Evolutionary conservation across 139 green algal species (phyloP).

Genomic region (Chlorella ohadii): DNA sequence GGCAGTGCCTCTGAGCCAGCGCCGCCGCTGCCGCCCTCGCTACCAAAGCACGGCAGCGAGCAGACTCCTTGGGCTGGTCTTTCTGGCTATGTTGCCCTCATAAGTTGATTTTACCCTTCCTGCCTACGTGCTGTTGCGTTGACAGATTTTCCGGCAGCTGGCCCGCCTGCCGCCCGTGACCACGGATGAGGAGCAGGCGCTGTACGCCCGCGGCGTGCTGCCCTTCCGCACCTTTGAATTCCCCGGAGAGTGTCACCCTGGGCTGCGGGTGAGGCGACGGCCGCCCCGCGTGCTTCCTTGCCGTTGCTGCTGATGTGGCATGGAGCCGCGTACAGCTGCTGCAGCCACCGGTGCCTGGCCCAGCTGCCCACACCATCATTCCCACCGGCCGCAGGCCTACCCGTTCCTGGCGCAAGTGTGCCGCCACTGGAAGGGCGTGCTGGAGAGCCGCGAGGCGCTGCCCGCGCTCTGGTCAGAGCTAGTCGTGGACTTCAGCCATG

Average conservation of each 20-base stretch:
- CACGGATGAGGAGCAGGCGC: neutral
- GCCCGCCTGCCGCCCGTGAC: constrained; percentile 13
- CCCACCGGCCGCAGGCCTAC: constrained; percentile 33
- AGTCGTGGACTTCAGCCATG: constrained; percentile 67
- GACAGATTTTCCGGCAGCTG: constrained; percentile 48
- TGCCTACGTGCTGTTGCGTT: no score
- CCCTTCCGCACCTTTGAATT: constrained; percentile 13
- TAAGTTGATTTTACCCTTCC: no score
- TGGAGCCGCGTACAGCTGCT: no score
- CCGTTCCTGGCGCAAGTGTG: constrained; percentile 74
- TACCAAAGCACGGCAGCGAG: neutral
- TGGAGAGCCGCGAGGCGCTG: constrained; percentile 43
- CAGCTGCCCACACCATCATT: no score
- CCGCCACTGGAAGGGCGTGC: constrained; percentile 55
- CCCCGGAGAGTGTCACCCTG: constrained; percentile 52
- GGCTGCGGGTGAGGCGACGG: constrained; percentile 36
- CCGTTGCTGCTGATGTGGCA: no score
- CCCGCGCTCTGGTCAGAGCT: constrained; percentile 53
- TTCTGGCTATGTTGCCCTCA: no score
- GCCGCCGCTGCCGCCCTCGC: neutral
- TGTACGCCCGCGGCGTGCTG: neutral
- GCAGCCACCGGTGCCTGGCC: no score
- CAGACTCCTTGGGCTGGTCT: no score
- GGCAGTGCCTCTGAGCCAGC: neutral
- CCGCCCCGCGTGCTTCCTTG: no score